phyloP scores from a whole-genome alignment of 306 rosid genomes.

The Hippophae rhamnoides region DNA sequence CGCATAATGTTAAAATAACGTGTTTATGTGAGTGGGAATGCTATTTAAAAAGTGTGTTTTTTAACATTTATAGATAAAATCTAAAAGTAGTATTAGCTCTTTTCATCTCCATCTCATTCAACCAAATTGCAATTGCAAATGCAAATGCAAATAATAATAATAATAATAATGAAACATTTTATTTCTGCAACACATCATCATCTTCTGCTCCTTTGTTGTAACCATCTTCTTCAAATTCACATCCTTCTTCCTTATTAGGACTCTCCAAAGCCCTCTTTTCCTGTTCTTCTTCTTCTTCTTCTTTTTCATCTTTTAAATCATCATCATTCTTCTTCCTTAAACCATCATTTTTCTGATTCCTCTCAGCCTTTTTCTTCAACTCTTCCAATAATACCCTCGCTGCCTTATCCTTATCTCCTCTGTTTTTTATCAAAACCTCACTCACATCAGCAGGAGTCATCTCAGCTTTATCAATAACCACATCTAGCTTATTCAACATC shows the following conservation, averaged over 20 bases:
- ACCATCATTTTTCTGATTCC: constrained; percentile 29
- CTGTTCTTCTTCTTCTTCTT: constrained; percentile 51
- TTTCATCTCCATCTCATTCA: constrained; percentile 4
- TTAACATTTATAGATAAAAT: not conserved
- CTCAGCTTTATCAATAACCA: constrained; percentile 47
- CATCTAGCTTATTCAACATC: constrained; percentile 28
- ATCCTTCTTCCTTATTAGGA: constrained; percentile 49
- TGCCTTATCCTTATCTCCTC: constrained; percentile 48
- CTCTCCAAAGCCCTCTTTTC: constrained; percentile 92
- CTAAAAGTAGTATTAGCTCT: not conserved
- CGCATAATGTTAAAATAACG: no score
- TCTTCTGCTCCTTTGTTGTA: constrained; percentile 33
- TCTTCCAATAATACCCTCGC: constrained; percentile 48
- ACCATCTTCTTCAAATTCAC: constrained; percentile 28
- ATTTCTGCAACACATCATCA: constrained; percentile 12
- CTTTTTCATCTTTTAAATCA: constrained; percentile 2
- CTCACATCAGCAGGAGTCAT: constrained; percentile 96
- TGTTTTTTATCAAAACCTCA: constrained; percentile 76
- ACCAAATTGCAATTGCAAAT: not conserved
- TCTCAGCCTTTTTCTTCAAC: constrained; percentile 44
- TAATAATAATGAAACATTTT: not conserved
- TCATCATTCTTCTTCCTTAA: constrained; percentile 13
- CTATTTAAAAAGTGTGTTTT: no score
- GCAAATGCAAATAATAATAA: not conserved
- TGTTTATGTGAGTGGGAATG: no score